Percentiles rank a stretch among this genome's conserved stretches.
phyloP scores from a whole-genome alignment of 768 basidiomycete species.

The Trametes punicea region DNA sequence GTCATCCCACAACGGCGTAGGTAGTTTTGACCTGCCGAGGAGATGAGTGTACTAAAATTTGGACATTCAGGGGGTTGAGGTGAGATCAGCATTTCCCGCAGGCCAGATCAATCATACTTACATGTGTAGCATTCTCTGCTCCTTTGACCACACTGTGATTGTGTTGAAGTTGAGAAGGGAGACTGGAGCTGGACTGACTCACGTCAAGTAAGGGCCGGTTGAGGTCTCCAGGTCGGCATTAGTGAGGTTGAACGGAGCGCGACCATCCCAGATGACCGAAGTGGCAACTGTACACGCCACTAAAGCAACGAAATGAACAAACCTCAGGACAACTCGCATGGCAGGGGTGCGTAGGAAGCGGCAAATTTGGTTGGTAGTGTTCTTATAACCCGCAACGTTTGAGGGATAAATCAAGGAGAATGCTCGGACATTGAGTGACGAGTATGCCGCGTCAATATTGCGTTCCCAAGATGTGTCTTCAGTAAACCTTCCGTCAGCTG shows the following conservation, averaged over 20 bases:
- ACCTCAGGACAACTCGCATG: neutral
- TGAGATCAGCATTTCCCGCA: neutral
- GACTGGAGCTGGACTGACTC: slow-evolving; percentile 20
- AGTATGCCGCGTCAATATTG: neutral
- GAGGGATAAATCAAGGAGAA: neutral
- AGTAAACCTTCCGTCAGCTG: neutral
- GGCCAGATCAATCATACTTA: slow-evolving; percentile 25
- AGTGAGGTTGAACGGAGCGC: slow-evolving; percentile 44
- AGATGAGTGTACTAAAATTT: slow-evolving; percentile 50
- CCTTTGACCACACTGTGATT: slow-evolving; percentile 53
- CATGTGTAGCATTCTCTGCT: slow-evolving; percentile 46
- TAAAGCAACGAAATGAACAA: neutral
- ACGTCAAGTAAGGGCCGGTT: slow-evolving; percentile 55
- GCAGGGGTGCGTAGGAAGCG: no score
- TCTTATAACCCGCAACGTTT: no score
- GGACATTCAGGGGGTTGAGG: neutral
- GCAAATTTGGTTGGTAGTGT: no score
- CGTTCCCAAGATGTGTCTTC: neutral
- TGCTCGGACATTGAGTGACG: slow-evolving; percentile 1
- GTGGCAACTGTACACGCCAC: slow-evolving; percentile 23
- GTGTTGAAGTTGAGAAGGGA: neutral
- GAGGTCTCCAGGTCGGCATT: slow-evolving; percentile 43
- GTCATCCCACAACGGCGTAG: slow-evolving; percentile 52
- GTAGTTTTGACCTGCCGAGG: slow-evolving; percentile 34
- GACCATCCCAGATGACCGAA: slow-evolving; percentile 50